These are phyloP conservation scores for Gamsiella multidivaricata DNA, from an alignment of 192 early-diverging fungal species.

Conservation along the genomic window DNA sequence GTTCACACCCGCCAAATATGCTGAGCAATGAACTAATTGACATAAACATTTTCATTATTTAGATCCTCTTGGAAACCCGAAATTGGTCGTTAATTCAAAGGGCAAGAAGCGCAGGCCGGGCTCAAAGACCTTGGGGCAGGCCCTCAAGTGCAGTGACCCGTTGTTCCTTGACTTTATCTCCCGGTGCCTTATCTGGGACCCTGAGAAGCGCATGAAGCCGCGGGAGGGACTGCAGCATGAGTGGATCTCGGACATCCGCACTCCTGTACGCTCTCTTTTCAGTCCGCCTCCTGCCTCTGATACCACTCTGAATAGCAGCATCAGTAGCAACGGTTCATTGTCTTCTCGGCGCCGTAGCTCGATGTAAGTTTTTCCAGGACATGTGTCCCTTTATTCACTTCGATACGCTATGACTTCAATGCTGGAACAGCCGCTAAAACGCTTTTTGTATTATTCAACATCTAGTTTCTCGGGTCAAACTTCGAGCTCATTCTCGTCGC, in stretches of 20 bases:
- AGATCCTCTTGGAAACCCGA: slow-evolving; percentile 68
- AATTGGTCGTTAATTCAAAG: slow-evolving; percentile 83
- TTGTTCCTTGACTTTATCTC: slow-evolving; percentile 89
- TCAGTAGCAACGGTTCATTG: slow-evolving; percentile 31
- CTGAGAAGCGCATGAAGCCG: slow-evolving; percentile 87
- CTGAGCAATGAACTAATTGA: not conserved
- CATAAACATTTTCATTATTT: not conserved
- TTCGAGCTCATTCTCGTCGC: slow-evolving; percentile 13
- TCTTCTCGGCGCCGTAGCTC: slow-evolving; percentile 34
- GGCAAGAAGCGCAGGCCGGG: slow-evolving; percentile 87
- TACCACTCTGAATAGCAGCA: slow-evolving; percentile 17
- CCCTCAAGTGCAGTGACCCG: slow-evolving; percentile 79
- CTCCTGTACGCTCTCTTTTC: slow-evolving; percentile 52
- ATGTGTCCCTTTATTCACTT: not conserved
- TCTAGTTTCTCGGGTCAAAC: slow-evolving; percentile 37
- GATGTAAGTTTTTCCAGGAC: slow-evolving; percentile 17
- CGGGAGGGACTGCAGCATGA: slow-evolving; percentile 86
- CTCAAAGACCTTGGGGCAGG: slow-evolving; percentile 78
- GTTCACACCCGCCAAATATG: too few relatives aligned
- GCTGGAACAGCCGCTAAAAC: too few relatives aligned
- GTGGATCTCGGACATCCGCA: slow-evolving; percentile 76
- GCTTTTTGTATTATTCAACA: not conserved
- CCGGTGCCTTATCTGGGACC: slow-evolving; percentile 90
- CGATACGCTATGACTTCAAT: too few relatives aligned
- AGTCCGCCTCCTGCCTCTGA: slow-evolving; percentile 14